These are phyloP conservation scores for Pseudogymnoascus sp. DNA, from an alignment of 2,329 filamentous ascomycete species.

Conservation along the genomic window DNA sequence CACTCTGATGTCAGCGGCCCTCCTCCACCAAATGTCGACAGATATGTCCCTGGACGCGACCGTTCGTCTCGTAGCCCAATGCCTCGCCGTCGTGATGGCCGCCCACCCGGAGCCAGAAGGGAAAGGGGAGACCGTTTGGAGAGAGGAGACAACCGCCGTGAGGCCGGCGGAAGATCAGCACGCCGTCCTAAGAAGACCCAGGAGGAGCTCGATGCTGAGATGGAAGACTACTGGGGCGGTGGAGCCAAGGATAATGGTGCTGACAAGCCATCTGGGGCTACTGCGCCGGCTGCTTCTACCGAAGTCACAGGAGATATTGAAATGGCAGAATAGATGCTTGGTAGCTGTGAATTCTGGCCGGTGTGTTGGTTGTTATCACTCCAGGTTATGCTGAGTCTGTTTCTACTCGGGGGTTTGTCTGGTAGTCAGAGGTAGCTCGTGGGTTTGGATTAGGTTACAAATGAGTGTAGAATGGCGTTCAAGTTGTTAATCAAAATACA, in stretches of 20 bases:
- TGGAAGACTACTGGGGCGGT: conserved; percentile 83
- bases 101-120: conserved; percentile 38
- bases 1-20: conserved; percentile 28
- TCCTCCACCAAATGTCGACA: conserved; percentile 27
- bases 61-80: conserved; percentile 49
- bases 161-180: conserved; percentile 37
- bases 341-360: neutral
- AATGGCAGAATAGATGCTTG: conserved; percentile 36
- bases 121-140: conserved; percentile 27
- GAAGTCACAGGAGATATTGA: conserved; percentile 50
- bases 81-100: conserved; percentile 42
- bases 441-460: neutral
- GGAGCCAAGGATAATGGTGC: conserved; percentile 28
- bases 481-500: neutral
- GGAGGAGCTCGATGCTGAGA: conserved; percentile 90
- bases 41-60: conserved; percentile 29
- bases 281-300: conserved; percentile 27
- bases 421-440: neutral
- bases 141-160: conserved; percentile 34
- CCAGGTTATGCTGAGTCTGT: neutral
- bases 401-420: neutral
- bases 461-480: neutral
- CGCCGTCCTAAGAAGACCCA: conserved; percentile 73
- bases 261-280: conserved; percentile 20
- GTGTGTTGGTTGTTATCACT: neutral